Evolutionary conservation across 371 early-diverging fungal genomes (phyloP).

Genomic region (Basidiobolus heterosporus): DNA sequence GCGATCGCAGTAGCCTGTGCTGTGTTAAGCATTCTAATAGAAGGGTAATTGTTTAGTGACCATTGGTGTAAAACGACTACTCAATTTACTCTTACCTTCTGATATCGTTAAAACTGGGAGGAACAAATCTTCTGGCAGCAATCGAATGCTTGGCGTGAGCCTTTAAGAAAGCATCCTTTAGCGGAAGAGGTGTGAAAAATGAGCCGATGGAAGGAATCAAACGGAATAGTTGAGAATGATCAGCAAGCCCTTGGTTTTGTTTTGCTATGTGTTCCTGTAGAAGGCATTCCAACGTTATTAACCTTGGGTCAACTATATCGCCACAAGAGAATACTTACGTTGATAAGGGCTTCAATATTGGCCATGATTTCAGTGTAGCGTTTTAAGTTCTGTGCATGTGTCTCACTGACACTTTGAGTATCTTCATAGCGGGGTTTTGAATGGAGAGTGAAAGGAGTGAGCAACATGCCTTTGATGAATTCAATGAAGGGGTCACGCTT

Average conservation of each 20-base stretch:
- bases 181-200: slow-evolving; percentile 62
- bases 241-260: slow-evolving; percentile 21
- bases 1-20: slow-evolving; percentile 50
- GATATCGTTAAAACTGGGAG: slow-evolving; percentile 74
- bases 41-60: neutral
- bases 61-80: neutral
- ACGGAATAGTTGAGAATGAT: slow-evolving; percentile 48
- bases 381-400: slow-evolving; percentile 18
- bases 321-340: slow-evolving; percentile 11
- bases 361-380: slow-evolving; percentile 51
- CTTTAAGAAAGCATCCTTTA: slow-evolving; percentile 38
- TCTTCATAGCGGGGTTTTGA: slow-evolving; percentile 25
- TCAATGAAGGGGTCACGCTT: slow-evolving; percentile 66
- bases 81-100: slow-evolving; percentile 19
- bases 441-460: slow-evolving; percentile 61
- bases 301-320: neutral
- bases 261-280: neutral
- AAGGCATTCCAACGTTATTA: too few species aligned
- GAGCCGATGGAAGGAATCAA: slow-evolving; percentile 56
- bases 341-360: slow-evolving; percentile 47
- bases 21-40: slow-evolving; percentile 46
- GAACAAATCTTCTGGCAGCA: slow-evolving; percentile 51
- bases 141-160: slow-evolving; percentile 40
- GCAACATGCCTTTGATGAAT: slow-evolving; percentile 64
- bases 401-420: neutral